Evolutionary conservation across 2,329 filamentous ascomycete species (phyloP), one percentile per base, ranked within the genome.

Genomic region (Colletotrichum cordylinicola): DNA sequence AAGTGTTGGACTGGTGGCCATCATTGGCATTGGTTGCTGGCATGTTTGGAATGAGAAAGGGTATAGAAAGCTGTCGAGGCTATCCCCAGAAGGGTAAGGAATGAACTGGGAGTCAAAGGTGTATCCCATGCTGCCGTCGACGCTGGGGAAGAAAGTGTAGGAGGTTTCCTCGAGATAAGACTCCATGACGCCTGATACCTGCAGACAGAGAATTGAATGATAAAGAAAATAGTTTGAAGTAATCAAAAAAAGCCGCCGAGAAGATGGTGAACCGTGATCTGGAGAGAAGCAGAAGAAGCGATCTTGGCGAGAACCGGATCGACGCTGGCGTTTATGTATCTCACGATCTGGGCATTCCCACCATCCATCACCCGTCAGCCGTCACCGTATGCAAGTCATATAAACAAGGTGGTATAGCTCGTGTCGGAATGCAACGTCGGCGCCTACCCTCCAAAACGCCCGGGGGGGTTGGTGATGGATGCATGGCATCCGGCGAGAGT

Each of bases 251-350:
- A 39, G 15, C 66, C 66, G 16, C 66, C 66, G 15, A 24, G 31
- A 16, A 29, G 15, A 35, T 31, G 35, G 15, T 48, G 33, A 56
- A 31, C 10, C n/a, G 52, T 62, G 37, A 31, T 61, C 48, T 66
- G 37, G 43, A 52, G 72, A 7, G 55, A 13, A 37, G 18, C 33
- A 52, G 43, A 52, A 29, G 8, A 33, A 55, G 8, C 16, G 10
- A 74, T 29, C 52, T 71, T 67, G 21, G 52, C 67, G n/a, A 33
- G 35, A 55, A 60, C 68, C 27, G 72, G 72, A 74, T 74, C 61
- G 60, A 61, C 72, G 61, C 16, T 33, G 52, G 65, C 24, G 72
- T 74, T 74, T 74, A 74, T 74, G 68, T 74, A 74, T 72, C 21
- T 66, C 35, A 67, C n/a, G 68, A 74, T 72, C 37, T 31, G 33